Base-by-base conservation (phyloP, 2,329 filamentous ascomycete species). In the Talaromyces pinophilus region DNA sequence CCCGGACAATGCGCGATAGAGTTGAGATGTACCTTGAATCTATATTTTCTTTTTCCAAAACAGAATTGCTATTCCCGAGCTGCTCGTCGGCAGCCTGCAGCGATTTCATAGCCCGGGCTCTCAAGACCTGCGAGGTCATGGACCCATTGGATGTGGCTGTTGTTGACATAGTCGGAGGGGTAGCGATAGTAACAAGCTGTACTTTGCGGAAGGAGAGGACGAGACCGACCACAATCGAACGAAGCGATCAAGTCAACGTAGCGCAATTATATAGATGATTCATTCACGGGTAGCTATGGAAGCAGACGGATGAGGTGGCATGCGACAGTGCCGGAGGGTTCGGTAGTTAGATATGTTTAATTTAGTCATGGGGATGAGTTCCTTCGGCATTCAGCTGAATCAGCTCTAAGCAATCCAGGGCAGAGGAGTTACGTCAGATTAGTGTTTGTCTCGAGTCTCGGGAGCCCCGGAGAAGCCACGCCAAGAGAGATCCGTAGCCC, bases 111-210 rank as follows among this genome's bases (percentile, higher is more conserved):
- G 62, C 55, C 10, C 65, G 57, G 30, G 65, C 62, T 52, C 65
- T 61, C 48, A 67, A 40, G 57, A 63, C 62, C 61, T 67, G 65
- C 5, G 62, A 67, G 62, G 62, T 57, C 57, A 59, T 59, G 40
- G 65, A 55, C 10, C 65, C 65, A 54, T 60, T 67, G 57, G 65
- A 64, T 13, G 42, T 67, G 46, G 65, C 62, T 15, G 65, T 67
- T 42, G 65, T 67, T 50, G 65, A 67, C 65, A 67, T 67, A 10
- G 25, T 44, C 19, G 46, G 50, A 33, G 28, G 22, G 52, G 35
- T 33, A 11, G 40, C 17, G 15, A 48, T 33, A n/a, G 17, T 35
- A 35, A 22, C 35, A 33, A 46, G 19, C n/a, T 59, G 40, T 59
- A 33, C 22, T 19, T 30, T 33, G 17, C 4, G 28, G 30, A 3